Percentiles rank a stretch among this genome's conserved stretches.
phyloP scores from a whole-genome alignment of 1,284 basidiomycete species.

The Malassezia vespertilionis region DNA sequence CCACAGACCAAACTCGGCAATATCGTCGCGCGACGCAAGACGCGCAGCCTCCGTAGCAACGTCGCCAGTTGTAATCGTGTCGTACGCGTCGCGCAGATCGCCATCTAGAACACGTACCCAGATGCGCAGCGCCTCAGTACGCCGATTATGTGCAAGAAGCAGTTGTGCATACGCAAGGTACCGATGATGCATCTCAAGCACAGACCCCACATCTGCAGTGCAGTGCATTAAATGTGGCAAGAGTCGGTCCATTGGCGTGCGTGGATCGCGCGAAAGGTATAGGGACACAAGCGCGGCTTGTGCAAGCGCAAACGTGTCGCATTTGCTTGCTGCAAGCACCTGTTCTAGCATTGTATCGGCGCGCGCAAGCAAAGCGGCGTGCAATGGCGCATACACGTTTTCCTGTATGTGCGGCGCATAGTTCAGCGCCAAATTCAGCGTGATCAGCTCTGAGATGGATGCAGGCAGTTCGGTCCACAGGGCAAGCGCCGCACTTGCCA shows the following conservation, averaged over 20 bases:
- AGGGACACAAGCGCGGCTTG: neutral
- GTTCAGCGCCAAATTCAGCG: conserved; percentile 15
- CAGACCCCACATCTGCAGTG: neutral
- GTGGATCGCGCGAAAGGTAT: neutral
- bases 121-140: conserved; percentile 16
- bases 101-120: conserved; percentile 28
- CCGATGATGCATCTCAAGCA: neutral
- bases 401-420: conserved; percentile 26
- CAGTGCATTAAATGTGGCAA: neutral
- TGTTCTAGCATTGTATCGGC: conserved; percentile 23
- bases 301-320: neutral
- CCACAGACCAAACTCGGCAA: conserved; percentile 28
- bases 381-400: conserved; percentile 5
- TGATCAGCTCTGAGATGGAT: conserved; percentile 15
- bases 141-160: neutral
- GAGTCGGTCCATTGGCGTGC: neutral
- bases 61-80: conserved; percentile 13
- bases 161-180: neutral
- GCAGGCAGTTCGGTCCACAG: neutral
- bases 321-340: neutral
- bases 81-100: conserved; percentile 15
- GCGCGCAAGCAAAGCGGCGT: conserved; percentile 13
- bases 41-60: conserved; percentile 18
- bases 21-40: neutral
- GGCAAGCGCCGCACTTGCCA: no score